Conservation (phyloP, 1,284 basidiomycete species). For the Trichosporon faecale region DNA sequence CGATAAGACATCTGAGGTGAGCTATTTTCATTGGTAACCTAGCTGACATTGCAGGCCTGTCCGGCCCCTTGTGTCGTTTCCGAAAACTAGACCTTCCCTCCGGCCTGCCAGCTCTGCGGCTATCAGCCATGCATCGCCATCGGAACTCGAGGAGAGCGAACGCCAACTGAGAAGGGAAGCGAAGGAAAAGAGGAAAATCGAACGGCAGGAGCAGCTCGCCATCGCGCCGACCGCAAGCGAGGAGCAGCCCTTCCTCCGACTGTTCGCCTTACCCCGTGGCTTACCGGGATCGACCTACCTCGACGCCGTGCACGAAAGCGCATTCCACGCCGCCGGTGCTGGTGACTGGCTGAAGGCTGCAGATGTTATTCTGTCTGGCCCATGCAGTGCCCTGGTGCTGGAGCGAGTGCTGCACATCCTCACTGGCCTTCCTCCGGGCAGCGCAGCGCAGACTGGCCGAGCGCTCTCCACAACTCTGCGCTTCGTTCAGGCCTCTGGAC, state of each 20-base stretch:
- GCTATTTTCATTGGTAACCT: not conserved
- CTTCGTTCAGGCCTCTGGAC: not conserved
- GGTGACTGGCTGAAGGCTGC: not conserved
- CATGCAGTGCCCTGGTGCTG: not conserved
- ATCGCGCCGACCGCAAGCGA: not conserved
- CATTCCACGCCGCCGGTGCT: not conserved
- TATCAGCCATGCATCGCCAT: too few species aligned
- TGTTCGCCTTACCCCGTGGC: not conserved
- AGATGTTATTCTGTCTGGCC: not conserved
- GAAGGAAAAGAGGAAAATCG: not conserved
- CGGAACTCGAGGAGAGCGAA: too few species aligned
- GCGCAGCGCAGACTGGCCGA: not conserved
- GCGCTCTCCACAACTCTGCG: not conserved
- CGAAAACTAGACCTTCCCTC: not conserved
- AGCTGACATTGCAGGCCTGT: not conserved
- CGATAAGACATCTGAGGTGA: constrained; percentile 9
- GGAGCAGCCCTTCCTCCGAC: not conserved
- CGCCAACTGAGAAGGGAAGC: not conserved
- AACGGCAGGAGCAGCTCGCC: not conserved
- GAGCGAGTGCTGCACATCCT: not conserved
- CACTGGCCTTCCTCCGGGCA: not conserved
- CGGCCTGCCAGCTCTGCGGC: not conserved
- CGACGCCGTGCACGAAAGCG: not conserved
- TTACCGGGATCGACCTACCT: not conserved
- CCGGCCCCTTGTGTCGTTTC: not conserved